Evolutionary conservation across 1,284 basidiomycete species (phyloP), one percentile per base, ranked within the genome.

Genomic region (Irpex sp.): DNA sequence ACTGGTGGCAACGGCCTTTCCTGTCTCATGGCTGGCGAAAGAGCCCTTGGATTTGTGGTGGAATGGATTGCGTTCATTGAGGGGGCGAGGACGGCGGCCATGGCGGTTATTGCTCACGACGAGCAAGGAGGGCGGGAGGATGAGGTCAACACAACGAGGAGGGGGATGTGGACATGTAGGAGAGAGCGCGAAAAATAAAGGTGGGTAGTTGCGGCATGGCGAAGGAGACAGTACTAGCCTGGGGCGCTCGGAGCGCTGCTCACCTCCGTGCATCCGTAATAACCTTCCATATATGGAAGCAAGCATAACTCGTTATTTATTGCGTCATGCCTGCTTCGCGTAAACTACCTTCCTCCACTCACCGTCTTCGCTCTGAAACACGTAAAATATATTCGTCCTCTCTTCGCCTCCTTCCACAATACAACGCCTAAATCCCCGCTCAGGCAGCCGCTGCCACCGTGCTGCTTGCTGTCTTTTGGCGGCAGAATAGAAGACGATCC

Each of bases 1-100:
- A 61, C 45, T 7, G 59, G 56, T 10, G 62, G 56, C 5, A 61
- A 58, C 5, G 62, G 59, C 19, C 62, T 56, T 23, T 58, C 14
- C 28, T 16, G 59, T 42, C 39, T 59, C 19, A 33, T 18, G 8
- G 52, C 51, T 48, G 54, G 56, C 18, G 53, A 61, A 36, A 37
- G 18, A 16, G 54, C 33, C 36, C 12, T 18, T 23, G 35, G 12
- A 21, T 12, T 14, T 14, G 54, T 12, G 21, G 47, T 28, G 4
- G 28, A 28, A 19, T 45, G 23, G 7, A 21, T 28, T 36, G 33
- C 10, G 9, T 21, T n/a, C 10, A 23, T 14, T 10, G 59, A 36
- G 12, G 53, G 55, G 21, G 18, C 45, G 14, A 39, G 16, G 33
- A 53, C 62, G 23, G 62, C 59, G 39, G 59, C 45, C 57, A 58